Percentiles rank a stretch among this genome's conserved stretches.
Evolutionary conservation across 176 grass and related monocot genomes (phyloP).

Genomic region (Aegilops speltoides): DNA sequence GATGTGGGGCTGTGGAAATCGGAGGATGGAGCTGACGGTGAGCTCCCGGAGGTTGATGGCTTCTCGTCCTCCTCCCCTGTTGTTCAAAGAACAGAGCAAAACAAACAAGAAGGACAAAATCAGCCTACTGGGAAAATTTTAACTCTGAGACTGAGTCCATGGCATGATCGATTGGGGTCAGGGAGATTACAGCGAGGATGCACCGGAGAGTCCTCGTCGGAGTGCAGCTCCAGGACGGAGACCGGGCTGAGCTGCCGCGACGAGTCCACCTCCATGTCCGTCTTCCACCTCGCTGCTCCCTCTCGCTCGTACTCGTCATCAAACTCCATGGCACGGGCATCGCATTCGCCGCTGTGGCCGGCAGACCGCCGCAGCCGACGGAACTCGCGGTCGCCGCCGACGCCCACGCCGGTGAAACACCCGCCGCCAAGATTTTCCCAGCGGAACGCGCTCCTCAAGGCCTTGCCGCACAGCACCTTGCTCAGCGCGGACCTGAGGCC

Average conservation of each 20-base stretch:
- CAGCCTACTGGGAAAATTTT: not conserved
- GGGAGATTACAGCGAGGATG: conserved; percentile 35
- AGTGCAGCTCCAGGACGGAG: conserved; percentile 82
- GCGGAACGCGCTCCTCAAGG: conserved; percentile 31
- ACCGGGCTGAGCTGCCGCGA: conserved; percentile 87
- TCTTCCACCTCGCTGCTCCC: conserved; percentile 31
- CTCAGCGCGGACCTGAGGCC: conserved; percentile 23
- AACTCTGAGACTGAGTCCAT: not conserved
- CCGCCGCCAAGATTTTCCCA: conserved; percentile 34
- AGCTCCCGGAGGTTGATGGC: conserved; percentile 66
- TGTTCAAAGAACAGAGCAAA: not conserved
- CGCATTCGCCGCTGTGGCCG: conserved; percentile 41
- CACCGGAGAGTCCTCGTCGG: conserved; percentile 43
- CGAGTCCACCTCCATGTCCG: conserved; percentile 38
- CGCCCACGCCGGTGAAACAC: conserved; percentile 22
- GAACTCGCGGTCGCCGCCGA: conserved; percentile 35
- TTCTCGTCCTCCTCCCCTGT: conserved; percentile 64
- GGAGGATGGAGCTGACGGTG: conserved; percentile 15
- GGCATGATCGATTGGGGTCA: not conserved
- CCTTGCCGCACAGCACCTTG: conserved; percentile 37
- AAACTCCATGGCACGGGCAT: conserved; percentile 30
- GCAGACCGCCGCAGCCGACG: conserved; percentile 39
- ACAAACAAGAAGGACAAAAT: not conserved
- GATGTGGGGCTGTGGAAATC: conserved; percentile 28
- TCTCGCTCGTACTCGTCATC: not conserved